phyloP scores from a whole-genome alignment of 2,329 filamentous ascomycete genomes.

The Alternaria burnsii region DNA sequence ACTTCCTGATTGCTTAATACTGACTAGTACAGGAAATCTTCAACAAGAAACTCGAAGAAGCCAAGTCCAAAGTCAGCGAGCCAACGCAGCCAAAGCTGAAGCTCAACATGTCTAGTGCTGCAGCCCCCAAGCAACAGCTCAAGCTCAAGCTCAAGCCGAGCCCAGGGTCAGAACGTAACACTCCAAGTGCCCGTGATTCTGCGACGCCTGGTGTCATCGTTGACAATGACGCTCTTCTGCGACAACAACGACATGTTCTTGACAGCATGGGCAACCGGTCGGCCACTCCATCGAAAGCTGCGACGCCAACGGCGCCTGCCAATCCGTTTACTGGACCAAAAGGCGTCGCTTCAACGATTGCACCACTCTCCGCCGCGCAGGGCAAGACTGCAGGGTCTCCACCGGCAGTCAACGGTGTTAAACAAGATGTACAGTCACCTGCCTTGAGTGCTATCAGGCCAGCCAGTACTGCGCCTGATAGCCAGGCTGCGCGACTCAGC shows the following conservation, averaged over 20 bases:
- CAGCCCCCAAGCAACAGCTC: slow-evolving; percentile 58
- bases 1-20: neutral
- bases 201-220: slow-evolving; percentile 60
- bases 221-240: slow-evolving; percentile 62
- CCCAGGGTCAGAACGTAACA: slow-evolving; percentile 51
- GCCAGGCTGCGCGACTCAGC: slow-evolving; percentile 38
- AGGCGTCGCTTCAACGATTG: slow-evolving; percentile 30
- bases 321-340: slow-evolving; percentile 43
- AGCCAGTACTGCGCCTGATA: slow-evolving; percentile 48
- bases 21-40: slow-evolving; percentile 69
- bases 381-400: slow-evolving; percentile 47
- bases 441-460: slow-evolving; percentile 51
- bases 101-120: slow-evolving; percentile 68
- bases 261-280: slow-evolving; percentile 54
- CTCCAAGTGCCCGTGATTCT: slow-evolving; percentile 52
- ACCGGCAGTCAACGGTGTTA: slow-evolving; percentile 45
- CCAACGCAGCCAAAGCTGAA: slow-evolving; percentile 81
- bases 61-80: slow-evolving; percentile 75
- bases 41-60: slow-evolving; percentile 71
- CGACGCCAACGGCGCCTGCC: slow-evolving; percentile 32
- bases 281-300: slow-evolving; percentile 38
- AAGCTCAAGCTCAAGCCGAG: slow-evolving; percentile 67
- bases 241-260: slow-evolving; percentile 62
- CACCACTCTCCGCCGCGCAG: slow-evolving; percentile 30
- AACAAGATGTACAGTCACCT: slow-evolving; percentile 56